These are phyloP conservation scores for Fusarium praegraminearum DNA, from an alignment of 2,329 filamentous ascomycete genomes.

Conservation along the genomic window DNA sequence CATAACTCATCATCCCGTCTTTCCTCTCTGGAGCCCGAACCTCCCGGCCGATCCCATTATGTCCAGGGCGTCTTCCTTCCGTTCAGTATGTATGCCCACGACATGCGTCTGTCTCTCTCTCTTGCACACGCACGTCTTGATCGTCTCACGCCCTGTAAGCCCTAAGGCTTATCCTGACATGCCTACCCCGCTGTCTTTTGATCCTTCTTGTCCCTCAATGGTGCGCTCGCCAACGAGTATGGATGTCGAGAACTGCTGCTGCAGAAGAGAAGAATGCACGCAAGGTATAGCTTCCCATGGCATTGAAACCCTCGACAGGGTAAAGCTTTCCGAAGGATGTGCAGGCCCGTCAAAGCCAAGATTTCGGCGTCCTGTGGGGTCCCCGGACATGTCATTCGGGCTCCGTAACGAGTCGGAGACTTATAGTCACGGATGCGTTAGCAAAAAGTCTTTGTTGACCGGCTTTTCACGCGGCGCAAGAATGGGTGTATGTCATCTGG, in stretches of 20 bases:
- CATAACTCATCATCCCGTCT: conserved; percentile 42
- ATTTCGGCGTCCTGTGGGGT: conserved; percentile 4
- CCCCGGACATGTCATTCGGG: conserved; percentile 20
- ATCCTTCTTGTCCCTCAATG: conserved; percentile 11
- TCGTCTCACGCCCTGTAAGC: conserved; percentile 44
- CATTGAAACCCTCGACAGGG: neutral
- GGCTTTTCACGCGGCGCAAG: neutral
- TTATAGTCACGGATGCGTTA: conserved; percentile 22
- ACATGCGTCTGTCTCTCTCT: neutral
- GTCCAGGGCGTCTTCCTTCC: neutral
- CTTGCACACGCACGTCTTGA: conserved; percentile 11
- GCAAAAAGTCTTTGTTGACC: neutral
- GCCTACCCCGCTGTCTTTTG: conserved; percentile 26
- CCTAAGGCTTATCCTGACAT: conserved; percentile 37
- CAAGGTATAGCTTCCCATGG: conserved; percentile 6
- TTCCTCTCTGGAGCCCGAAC: conserved; percentile 16
- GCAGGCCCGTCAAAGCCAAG: conserved; percentile 9
- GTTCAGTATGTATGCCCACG: conserved; percentile 6
- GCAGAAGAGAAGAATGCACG: conserved; percentile 11
- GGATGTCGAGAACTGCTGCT: conserved; percentile 10
- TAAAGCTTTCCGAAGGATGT: neutral
- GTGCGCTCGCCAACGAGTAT: conserved; percentile 12
- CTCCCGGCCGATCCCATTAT: conserved; percentile 17
- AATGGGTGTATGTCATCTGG: neutral
- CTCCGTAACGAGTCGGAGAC: conserved; percentile 6